Percentiles rank a stretch among this genome's conserved stretches.
Evolutionary conservation across 2,329 filamentous ascomycete species (phyloP).

Genomic region (Diaporthe sp.): DNA sequence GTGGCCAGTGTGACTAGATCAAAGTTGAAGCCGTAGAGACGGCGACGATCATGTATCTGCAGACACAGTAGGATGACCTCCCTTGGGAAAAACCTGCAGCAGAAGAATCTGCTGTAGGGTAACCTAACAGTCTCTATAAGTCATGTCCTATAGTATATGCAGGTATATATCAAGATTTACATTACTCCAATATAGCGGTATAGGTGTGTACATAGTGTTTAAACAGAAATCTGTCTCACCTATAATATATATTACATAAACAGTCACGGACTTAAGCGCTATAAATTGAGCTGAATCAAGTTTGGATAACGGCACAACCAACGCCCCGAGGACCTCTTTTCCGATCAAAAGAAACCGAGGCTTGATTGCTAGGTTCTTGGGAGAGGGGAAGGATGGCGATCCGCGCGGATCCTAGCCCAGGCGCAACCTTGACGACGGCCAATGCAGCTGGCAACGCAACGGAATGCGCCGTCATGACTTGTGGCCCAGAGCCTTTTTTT

Average conservation of each 20-base stretch:
- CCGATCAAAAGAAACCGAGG: not conserved
- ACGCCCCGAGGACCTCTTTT: not conserved
- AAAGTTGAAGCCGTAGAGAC: not conserved
- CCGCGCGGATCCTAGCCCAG: not conserved
- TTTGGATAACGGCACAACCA: not conserved
- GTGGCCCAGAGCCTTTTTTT: too few relatives aligned
- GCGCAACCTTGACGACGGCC: not conserved
- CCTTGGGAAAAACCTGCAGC: not conserved
- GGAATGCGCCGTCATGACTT: not conserved
- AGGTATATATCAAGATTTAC: not conserved
- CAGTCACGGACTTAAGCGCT: too few relatives aligned
- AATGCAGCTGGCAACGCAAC: not conserved
- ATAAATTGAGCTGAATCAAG: not conserved
- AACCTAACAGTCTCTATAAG: not conserved
- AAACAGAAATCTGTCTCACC: not conserved
- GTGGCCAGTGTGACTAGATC: not conserved
- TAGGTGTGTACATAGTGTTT: not conserved
- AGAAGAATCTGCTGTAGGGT: not conserved
- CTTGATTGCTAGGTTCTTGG: too few relatives aligned
- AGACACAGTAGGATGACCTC: not conserved
- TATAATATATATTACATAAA: not conserved
- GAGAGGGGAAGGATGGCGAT: not conserved
- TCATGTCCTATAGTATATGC: not conserved
- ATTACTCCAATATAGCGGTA: not conserved
- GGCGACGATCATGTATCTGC: too few relatives aligned